A percentile compares a stretch with the other conserved stretches of the same genome.
Conservation (phyloP, 108 stramenopile genomes). For the Nannochloropsis salina region DNA sequence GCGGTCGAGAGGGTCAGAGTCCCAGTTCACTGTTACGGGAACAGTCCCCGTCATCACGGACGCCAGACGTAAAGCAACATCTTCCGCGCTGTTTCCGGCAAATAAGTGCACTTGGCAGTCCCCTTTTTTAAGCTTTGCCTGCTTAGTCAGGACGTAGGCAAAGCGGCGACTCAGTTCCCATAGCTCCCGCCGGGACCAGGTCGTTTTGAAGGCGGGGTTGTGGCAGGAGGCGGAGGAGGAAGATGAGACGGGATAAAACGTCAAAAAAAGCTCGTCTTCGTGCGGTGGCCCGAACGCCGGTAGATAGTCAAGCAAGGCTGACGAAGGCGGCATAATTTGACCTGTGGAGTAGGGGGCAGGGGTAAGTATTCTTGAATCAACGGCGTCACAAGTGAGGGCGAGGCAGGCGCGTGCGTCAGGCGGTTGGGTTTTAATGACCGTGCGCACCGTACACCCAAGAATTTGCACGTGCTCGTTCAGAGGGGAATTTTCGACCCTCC, state of each 20-base stretch:
- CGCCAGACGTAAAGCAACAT: slow-evolving; percentile 25
- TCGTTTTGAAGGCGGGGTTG: not conserved
- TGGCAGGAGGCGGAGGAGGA: not conserved
- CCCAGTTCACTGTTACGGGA: slow-evolving; percentile 43
- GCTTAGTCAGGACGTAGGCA: not conserved
- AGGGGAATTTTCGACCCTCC: too few species aligned
- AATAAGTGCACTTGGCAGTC: slow-evolving; percentile 27
- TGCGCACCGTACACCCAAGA: too few species aligned
- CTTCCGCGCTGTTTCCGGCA: slow-evolving; percentile 27
- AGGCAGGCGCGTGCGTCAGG: too few species aligned
- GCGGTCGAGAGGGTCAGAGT: slow-evolving; percentile 27
- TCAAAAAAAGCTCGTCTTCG: slow-evolving; percentile 12
- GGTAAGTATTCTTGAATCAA: too few species aligned
- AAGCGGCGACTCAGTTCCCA: not conserved
- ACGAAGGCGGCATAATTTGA: not conserved
- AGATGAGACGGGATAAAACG: slow-evolving; percentile 1
- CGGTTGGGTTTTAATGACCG: too few species aligned
- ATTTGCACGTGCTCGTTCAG: too few species aligned
- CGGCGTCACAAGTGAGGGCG: too few species aligned
- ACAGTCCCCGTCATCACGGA: slow-evolving; percentile 29
- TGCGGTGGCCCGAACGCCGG: not conserved
- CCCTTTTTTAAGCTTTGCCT: not conserved
- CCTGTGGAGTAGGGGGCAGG: too few species aligned
- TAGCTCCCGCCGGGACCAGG: slow-evolving; percentile 1
- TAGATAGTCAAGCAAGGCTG: not conserved